Base-by-base conservation (phyloP, 2,329 filamentous ascomycete genomes). In the Aspergillus japonicus region DNA sequence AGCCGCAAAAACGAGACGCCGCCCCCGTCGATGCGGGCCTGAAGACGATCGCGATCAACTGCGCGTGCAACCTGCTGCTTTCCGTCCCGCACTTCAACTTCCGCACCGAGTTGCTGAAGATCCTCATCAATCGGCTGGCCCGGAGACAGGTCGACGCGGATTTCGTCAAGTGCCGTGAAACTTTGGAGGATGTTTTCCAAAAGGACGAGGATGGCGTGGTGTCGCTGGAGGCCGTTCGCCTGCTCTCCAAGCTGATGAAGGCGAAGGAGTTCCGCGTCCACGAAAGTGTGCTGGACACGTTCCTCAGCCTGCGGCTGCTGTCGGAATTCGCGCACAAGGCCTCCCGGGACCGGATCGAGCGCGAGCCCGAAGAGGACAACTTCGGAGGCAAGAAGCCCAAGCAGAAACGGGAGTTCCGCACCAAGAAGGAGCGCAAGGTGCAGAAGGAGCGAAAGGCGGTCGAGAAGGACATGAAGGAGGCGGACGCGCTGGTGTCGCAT, bases 1-100 rank as follows among this genome's bases (percentile, higher is more conserved):
- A 89, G 77, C 71, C 81, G 6, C 77, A 74, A 50, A 82, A 83
- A 56, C 67, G 71, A 62, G 76, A 67, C 42, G 60, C 65, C 29
- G 64, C 63, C 5, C 63, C 65, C 14, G 66, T 66, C 2, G 75
- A 80, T 54, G 62, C 72, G 35, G 74, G 79, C 21, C 63, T 97
- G 24, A 85, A 87, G 6, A 89, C 83, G 55, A 84, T 96, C 26
- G 94, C 95, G 3, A 88, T 96, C 59, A 89, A 87, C 48, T 99
- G 95, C 73, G 89, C 90, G 2, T 96, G 92, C 76, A 89, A 85
- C 31, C 83, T 99, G 16, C 78, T 98, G 47, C 86, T 85, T 21
- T 83, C 89, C 1, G 92, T 97, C 0, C 91, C 95, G 3, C 96
- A 99, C 79, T 99, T 99, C 85, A 99, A 99, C 81, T 97, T 96